phyloP scores from a whole-genome alignment of 371 early-diverging fungal genomes.

The Mortierella sp. region DNA sequence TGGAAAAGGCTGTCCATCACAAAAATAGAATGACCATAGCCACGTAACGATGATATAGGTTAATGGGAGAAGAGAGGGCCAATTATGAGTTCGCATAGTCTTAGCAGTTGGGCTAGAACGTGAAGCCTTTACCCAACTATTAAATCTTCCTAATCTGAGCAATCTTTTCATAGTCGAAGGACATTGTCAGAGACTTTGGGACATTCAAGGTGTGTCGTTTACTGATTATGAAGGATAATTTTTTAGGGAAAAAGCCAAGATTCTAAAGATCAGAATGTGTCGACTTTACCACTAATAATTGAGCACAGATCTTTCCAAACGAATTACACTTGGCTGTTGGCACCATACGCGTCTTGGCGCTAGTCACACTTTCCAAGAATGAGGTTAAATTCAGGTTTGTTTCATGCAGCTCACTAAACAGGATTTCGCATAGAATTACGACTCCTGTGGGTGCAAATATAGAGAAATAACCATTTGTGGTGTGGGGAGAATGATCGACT shows the following conservation, averaged over 20 bases:
- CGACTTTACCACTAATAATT: neutral
- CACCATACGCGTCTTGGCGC: neutral
- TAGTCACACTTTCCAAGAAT: neutral
- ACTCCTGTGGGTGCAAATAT: neutral
- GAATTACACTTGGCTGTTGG: neutral
- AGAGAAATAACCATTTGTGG: neutral
- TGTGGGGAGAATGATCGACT: constrained; percentile 3
- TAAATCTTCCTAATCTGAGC: no score
- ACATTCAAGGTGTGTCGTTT: neutral
- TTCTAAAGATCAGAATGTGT: neutral
- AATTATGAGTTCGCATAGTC: no score
- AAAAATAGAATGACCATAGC: constrained; percentile 7
- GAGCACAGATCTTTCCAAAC: neutral
- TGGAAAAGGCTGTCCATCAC: neutral
- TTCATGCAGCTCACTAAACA: neutral
- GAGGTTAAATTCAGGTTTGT: neutral
- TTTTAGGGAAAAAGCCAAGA: constrained; percentile 1
- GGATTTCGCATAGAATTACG: neutral
- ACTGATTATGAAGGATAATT: neutral
- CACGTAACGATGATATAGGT: neutral
- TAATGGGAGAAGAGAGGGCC: no score
- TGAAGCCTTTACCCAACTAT: no score
- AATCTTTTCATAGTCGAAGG: neutral
- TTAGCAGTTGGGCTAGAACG: no score
- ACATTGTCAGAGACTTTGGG: neutral